Percentiles rank a stretch among this genome's conserved stretches.
Evolutionary conservation across 371 early-diverging fungal species (phyloP).

Genomic region (Lichtheimia ornata): DNA sequence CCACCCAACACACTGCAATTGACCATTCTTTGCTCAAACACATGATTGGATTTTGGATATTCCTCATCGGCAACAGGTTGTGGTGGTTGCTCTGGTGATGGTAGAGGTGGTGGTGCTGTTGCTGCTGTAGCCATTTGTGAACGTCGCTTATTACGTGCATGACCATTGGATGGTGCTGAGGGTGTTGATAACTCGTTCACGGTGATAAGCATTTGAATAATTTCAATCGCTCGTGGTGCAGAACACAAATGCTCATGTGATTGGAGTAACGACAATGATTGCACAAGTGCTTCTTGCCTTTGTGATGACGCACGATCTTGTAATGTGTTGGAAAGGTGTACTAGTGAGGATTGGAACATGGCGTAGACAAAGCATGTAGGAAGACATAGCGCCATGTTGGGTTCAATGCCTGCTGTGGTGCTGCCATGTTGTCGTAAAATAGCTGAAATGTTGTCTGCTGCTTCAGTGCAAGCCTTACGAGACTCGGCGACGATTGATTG

Average conservation of each 20-base stretch:
- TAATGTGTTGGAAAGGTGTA: slow-evolving; percentile 32
- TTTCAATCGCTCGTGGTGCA: slow-evolving; percentile 36
- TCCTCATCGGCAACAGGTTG: slow-evolving; percentile 4
- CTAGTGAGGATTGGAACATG: slow-evolving; percentile 46
- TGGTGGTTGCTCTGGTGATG: slow-evolving; percentile 9
- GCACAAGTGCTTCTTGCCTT: slow-evolving; percentile 16
- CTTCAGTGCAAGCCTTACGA: slow-evolving; percentile 30
- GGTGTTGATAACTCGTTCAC: slow-evolving; percentile 18
- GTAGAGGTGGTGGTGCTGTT: not conserved
- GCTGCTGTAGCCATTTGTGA: not conserved
- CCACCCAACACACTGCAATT: slow-evolving; percentile 49
- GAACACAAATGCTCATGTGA: slow-evolving; percentile 28
- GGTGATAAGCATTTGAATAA: slow-evolving; percentile 32
- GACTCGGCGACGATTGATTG: slow-evolving; percentile 37
- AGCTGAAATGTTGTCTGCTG: slow-evolving; percentile 28
- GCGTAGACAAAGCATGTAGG: slow-evolving; percentile 52
- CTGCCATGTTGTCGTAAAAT: slow-evolving; percentile 29
- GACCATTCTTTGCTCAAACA: slow-evolving; percentile 41
- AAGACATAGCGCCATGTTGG: slow-evolving; percentile 31
- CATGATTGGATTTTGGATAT: slow-evolving; percentile 32
- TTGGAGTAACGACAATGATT: slow-evolving; percentile 26
- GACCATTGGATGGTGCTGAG: slow-evolving; percentile 1
- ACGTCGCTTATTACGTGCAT: slow-evolving; percentile 4
- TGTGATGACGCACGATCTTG: slow-evolving; percentile 26
- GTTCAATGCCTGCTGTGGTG: slow-evolving; percentile 20